A percentile compares a stretch with the other conserved stretches of the same genome.
phyloP scores from a whole-genome alignment of 2,329 filamentous ascomycete species.

The Clonostachys chloroleuca region DNA sequence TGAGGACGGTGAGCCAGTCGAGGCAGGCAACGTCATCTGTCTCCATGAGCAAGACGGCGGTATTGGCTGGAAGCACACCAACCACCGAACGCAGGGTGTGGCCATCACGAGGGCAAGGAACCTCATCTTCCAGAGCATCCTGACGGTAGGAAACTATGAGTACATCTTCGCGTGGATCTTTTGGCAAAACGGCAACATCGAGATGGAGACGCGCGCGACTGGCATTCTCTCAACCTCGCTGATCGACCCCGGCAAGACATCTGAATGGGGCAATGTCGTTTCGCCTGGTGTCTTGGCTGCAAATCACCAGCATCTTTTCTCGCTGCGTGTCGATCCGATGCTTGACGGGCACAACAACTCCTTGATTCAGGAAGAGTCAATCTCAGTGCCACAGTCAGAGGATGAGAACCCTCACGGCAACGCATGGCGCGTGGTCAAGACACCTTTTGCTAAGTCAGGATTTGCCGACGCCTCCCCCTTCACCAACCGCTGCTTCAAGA shows the following conservation, averaged over 20 bases:
- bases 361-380: conserved; percentile 61
- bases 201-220: conserved; percentile 13
- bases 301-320: conserved; percentile 63
- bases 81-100: conserved; percentile 49
- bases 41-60: conserved; percentile 25
- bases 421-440: conserved; percentile 51
- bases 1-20: conserved; percentile 9
- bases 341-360: conserved; percentile 57
- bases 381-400: conserved; percentile 58
- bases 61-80: conserved; percentile 56
- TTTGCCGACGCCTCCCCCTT: conserved; percentile 22
- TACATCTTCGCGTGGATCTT: conserved; percentile 35
- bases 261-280: conserved; percentile 50
- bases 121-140: conserved; percentile 52
- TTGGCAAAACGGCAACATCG: conserved; percentile 37
- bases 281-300: conserved; percentile 53
- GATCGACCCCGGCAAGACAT: conserved; percentile 39
- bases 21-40: conserved; percentile 13
- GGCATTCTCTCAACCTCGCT: conserved; percentile 34
- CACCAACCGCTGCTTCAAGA: conserved; percentile 42
- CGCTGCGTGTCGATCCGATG: conserved; percentile 56
- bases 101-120: conserved; percentile 47
- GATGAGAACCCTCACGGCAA: conserved; percentile 72
- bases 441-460: conserved; percentile 11
- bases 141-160: conserved; percentile 57